Percentiles rank a stretch among this genome's conserved stretches.
Evolutionary conservation across 768 basidiomycete genomes (phyloP).

Genomic region (Termitomyces sp.): DNA sequence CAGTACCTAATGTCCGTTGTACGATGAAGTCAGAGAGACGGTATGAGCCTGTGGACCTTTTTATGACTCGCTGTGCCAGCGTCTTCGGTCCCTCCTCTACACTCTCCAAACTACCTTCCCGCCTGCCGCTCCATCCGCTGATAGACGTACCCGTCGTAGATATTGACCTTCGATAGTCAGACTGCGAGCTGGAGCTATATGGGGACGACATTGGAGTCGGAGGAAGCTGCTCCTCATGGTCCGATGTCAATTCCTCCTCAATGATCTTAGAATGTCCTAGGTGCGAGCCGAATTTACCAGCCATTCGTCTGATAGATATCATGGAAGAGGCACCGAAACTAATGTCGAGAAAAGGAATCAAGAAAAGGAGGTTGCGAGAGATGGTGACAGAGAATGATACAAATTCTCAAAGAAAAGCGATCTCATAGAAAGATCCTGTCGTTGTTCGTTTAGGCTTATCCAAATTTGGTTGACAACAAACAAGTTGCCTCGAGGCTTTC

Average conservation of each 20-base stretch:
- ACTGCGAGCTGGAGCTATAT: constrained; percentile 28
- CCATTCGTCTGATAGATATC: constrained; percentile 43
- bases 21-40: constrained; percentile 74
- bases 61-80: constrained; percentile 20
- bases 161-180: constrained; percentile 60
- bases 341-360: constrained; percentile 6
- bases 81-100: constrained; percentile 22
- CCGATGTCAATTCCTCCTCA: constrained; percentile 12
- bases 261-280: constrained; percentile 25
- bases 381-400: constrained; percentile 2
- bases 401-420: constrained; percentile 9
- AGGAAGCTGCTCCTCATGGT: constrained; percentile 16
- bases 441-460: constrained; percentile 21
- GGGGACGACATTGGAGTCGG: constrained; percentile 25
- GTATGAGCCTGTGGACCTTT: constrained; percentile 61
- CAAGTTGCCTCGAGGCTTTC: constrained; percentile 8
- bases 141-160: constrained; percentile 62
- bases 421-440: constrained; percentile 12
- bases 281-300: constrained; percentile 40
- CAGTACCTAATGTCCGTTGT: constrained; percentile 83
- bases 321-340: constrained; percentile 5
- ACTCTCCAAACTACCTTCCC: constrained; percentile 28
- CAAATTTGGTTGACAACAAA: constrained; percentile 9
- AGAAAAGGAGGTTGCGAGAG: constrained; percentile 9
- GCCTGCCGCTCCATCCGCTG: constrained; percentile 40